Percentiles rank a stretch among this genome's conserved stretches.
Conservation (phyloP, 352 stramenopile species). For the Phytophthora fragariae region DNA sequence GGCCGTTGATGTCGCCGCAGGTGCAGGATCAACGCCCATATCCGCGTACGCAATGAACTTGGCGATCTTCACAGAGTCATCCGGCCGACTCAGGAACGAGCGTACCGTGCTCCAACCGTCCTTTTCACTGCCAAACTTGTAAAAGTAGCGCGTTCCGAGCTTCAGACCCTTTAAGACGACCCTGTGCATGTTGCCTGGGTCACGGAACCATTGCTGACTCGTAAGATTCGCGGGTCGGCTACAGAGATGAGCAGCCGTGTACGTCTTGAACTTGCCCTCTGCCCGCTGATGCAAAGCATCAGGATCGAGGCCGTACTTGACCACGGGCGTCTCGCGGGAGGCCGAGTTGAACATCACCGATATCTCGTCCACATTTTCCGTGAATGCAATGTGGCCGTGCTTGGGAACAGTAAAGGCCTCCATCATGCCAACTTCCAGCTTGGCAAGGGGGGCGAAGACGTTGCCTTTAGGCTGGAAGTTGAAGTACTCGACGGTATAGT, state of each 20-base stretch:
- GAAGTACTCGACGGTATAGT: slow-evolving; percentile 71
- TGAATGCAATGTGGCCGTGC: slow-evolving; percentile 78
- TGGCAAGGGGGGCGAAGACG: slow-evolving; percentile 47
- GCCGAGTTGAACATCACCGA: slow-evolving; percentile 84
- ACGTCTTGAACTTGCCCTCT: slow-evolving; percentile 63
- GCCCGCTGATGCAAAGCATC: slow-evolving; percentile 36
- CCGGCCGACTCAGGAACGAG: slow-evolving; percentile 61
- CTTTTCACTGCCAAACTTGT: slow-evolving; percentile 80
- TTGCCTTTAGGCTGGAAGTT: slow-evolving; percentile 58
- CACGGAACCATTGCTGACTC: slow-evolving; percentile 73
- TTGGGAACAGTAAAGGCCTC: slow-evolving; percentile 68
- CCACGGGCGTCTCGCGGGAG: slow-evolving; percentile 55
- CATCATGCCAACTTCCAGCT: slow-evolving; percentile 58
- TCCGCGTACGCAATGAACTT: slow-evolving; percentile 89
- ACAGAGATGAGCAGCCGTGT: slow-evolving; percentile 76
- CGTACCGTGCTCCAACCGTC: slow-evolving; percentile 77
- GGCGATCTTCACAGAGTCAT: slow-evolving; percentile 44
- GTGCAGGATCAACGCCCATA: slow-evolving; percentile 77
- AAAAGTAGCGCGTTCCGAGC: slow-evolving; percentile 64
- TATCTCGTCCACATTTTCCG: slow-evolving; percentile 64
- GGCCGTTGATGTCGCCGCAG: slow-evolving; percentile 66
- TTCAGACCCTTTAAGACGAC: slow-evolving; percentile 66
- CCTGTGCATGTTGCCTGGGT: slow-evolving; percentile 84
- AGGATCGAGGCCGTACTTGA: slow-evolving; percentile 52
- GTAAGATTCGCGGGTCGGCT: slow-evolving; percentile 65